phyloP scores from a whole-genome alignment of 208 protist species.

The Crithidia bombi region DNA sequence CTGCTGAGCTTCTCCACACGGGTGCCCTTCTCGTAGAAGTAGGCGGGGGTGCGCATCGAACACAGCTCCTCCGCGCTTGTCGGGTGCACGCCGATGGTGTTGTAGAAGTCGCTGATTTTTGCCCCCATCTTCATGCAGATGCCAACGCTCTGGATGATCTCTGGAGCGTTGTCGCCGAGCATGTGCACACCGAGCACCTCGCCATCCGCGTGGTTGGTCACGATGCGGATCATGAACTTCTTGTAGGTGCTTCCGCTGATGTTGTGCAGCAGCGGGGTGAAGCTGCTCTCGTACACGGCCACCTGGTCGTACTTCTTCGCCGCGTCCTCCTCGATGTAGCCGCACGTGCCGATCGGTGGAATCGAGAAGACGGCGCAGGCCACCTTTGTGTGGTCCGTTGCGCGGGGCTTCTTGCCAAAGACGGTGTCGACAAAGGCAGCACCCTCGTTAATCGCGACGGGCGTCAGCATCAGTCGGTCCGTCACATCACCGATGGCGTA shows the following conservation, averaged over 20 bases:
- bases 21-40: conserved; percentile 80
- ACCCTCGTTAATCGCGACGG: conserved; percentile 92
- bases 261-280: conserved; percentile 91
- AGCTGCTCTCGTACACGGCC: conserved; percentile 86
- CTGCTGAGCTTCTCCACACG: conserved; percentile 73
- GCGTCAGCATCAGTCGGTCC: conserved; percentile 89
- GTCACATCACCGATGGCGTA: conserved; percentile 99
- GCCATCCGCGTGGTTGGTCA: conserved; percentile 79
- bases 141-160: conserved; percentile 92
- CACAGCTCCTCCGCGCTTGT: conserved; percentile 95
- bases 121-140: conserved; percentile 91
- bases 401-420: conserved; percentile 74
- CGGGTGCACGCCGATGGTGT: conserved; percentile 96
- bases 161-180: conserved; percentile 79
- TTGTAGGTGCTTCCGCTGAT: conserved; percentile 87
- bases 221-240: conserved; percentile 84
- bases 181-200: conserved; percentile 92
- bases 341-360: conserved; percentile 87
- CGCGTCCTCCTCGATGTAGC: conserved; percentile 86
- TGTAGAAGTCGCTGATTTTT: conserved; percentile 95
- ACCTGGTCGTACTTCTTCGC: conserved; percentile 65
- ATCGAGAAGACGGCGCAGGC: conserved; percentile 93
- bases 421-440: conserved; percentile 81
- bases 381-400: conserved; percentile 85
- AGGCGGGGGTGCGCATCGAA: conserved; percentile 85